These are phyloP conservation scores for Lactuca saligna DNA, from an alignment of 129 eudicot genomes.

Conservation along the genomic window DNA sequence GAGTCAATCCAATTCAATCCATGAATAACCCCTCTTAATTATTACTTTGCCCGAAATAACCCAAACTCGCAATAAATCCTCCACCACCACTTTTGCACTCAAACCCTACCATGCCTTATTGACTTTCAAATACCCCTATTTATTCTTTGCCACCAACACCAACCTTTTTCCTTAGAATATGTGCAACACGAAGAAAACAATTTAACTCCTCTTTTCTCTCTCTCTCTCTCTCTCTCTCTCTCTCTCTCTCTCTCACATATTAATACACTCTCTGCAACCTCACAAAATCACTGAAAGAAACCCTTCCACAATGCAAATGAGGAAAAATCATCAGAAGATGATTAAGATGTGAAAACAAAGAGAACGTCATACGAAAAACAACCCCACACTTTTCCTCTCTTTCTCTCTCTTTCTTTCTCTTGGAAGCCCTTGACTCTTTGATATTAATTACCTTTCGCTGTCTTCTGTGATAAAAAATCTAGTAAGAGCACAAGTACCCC, in stretches of 20 bases:
- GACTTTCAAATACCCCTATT: conserved; percentile 30
- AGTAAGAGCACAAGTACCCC: conserved; percentile 13
- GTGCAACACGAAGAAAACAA: conserved; percentile 7
- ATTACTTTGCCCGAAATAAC: conserved; percentile 39
- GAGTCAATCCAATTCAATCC: conserved; percentile 35
- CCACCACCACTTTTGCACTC: conserved; percentile 39
- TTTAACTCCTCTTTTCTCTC: conserved; percentile 24
- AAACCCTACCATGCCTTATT: conserved; percentile 44
- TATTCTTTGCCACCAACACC: conserved; percentile 27
- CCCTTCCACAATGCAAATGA: conserved; percentile 23
- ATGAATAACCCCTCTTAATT: conserved; percentile 27
- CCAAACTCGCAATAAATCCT: conserved; percentile 37
- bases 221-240: conserved; percentile 22
- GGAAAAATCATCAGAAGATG: conserved; percentile 16
- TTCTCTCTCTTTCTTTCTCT: background rate
- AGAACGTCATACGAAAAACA: conserved; percentile 9
- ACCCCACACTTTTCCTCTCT: background rate
- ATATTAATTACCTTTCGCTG: background rate
- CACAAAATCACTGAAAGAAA: conserved; percentile 24
- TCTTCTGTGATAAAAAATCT: conserved; percentile 23
- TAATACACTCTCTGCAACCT: conserved; percentile 14
- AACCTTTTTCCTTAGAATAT: conserved; percentile 30
- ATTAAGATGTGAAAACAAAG: conserved; percentile 12
- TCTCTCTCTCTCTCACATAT: conserved; percentile 19
- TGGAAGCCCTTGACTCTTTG: conserved; percentile 3